A percentile compares a stretch with the other conserved stretches of the same genome.
Evolutionary conservation across 2,329 filamentous ascomycete genomes (phyloP).

Genomic region (Aplosporella prunicola): DNA sequence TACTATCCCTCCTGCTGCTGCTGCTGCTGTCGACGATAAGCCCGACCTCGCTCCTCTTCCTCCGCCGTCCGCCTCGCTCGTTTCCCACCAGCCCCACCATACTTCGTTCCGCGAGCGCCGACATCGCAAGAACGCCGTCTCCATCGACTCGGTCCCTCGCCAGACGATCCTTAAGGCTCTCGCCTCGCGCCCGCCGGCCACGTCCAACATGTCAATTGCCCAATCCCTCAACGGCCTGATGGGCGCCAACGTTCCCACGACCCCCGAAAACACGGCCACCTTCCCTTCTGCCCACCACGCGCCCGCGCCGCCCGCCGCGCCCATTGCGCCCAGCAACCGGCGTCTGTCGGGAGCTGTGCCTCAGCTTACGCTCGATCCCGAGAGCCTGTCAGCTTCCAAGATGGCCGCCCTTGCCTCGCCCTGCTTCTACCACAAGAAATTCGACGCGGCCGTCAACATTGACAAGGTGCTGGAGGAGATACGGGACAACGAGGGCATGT

Average conservation of each 20-base stretch:
- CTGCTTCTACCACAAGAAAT: conserved; percentile 96
- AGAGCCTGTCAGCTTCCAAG: conserved; percentile 29
- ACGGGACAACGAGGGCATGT: conserved; percentile 76
- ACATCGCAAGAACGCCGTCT: conserved; percentile 35
- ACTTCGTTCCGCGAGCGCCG: conserved; percentile 30
- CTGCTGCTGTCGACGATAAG: no score
- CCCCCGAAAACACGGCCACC: neutral
- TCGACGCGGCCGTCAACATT: conserved; percentile 92
- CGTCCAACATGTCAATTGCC: conserved; percentile 51
- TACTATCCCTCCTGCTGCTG: no score
- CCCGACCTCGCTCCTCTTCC: no score
- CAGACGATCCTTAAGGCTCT: conserved; percentile 79
- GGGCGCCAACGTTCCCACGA: conserved; percentile 3
- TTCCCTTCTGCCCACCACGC: no score
- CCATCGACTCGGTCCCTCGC: conserved; percentile 59
- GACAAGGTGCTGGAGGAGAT: conserved; percentile 94
- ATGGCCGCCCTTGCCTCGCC: conserved; percentile 74
- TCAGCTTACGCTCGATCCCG: conserved; percentile 40
- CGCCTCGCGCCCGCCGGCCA: conserved; percentile 50
- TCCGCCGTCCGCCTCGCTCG: conserved; percentile 3
- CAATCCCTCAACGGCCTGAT: conserved; percentile 54
- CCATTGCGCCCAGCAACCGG: conserved; percentile 30
- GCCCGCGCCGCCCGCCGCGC: no score
- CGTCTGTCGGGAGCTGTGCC: conserved; percentile 53
- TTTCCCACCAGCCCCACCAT: conserved; percentile 7